These are phyloP conservation scores for Sugiyamaella castrensis DNA, from an alignment of 1,139 yeast species.

Conservation along the genomic window DNA sequence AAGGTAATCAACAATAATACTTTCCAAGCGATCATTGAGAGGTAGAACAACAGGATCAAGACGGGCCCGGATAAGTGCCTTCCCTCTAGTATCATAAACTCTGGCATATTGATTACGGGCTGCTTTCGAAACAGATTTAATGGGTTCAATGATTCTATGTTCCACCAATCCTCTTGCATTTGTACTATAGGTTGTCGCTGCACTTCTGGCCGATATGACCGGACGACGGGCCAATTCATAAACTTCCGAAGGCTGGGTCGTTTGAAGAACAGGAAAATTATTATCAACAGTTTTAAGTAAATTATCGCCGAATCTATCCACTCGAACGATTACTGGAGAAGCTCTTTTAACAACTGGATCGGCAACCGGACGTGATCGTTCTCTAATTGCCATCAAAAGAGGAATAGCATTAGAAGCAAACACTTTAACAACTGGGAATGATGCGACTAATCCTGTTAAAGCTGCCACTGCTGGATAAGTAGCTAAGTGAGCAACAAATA, in stretches of 20 bases:
- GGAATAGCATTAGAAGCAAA: constrained; percentile 62
- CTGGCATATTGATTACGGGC: constrained; percentile 36
- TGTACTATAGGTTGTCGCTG: constrained; percentile 30
- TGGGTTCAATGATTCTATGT: constrained; percentile 34
- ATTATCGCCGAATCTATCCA: constrained; percentile 40
- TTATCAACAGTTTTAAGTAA: constrained; percentile 36
- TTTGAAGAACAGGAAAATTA: constrained; percentile 37
- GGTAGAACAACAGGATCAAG: constrained; percentile 65
- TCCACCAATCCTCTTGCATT: constrained; percentile 34
- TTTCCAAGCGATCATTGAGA: constrained; percentile 52
- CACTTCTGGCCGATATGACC: constrained; percentile 31
- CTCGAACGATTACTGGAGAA: constrained; percentile 32
- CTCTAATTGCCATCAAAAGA: constrained; percentile 43
- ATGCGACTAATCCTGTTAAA: constrained; percentile 54
- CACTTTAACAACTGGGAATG: constrained; percentile 57
- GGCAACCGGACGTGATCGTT: constrained; percentile 33
- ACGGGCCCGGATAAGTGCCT: constrained; percentile 56
- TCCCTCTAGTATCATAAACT: constrained; percentile 55
- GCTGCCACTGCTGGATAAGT: constrained; percentile 60
- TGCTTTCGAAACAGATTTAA: constrained; percentile 32
- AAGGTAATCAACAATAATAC: constrained; percentile 43
- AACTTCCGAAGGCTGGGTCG: constrained; percentile 38
- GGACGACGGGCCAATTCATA: constrained; percentile 35
- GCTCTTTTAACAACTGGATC: constrained; percentile 38
- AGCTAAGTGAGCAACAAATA: constrained; percentile 43